Conservation (phyloP, 768 basidiomycete genomes). For the Mycena metata region DNA sequence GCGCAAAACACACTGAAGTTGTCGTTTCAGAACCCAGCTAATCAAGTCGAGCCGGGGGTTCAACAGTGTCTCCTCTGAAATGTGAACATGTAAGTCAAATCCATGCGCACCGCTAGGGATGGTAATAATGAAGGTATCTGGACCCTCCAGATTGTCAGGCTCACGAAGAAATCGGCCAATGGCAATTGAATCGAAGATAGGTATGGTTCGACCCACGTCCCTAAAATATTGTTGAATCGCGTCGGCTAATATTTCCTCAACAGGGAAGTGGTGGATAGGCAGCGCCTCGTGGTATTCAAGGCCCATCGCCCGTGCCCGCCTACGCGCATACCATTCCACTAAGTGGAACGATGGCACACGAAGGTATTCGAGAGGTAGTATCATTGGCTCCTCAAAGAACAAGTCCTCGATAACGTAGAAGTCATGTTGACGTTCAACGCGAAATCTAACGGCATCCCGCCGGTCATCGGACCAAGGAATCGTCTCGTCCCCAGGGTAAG, state of each 20-base stretch:
- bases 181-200: background rate
- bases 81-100: background rate
- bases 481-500: slow-evolving; percentile 2
- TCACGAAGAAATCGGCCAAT: background rate
- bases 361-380: too few species aligned
- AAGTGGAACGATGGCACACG: too few species aligned
- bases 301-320: too few species aligned
- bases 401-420: background rate
- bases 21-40: background rate
- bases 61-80: background rate
- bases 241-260: too few species aligned
- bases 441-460: slow-evolving; percentile 1
- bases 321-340: too few species aligned
- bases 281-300: too few species aligned
- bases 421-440: background rate
- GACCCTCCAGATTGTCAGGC: background rate
- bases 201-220: background rate
- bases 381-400: too few species aligned
- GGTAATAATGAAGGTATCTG: background rate
- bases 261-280: too few species aligned
- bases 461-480: background rate
- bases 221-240: too few species aligned
- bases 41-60: background rate
- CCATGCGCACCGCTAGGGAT: background rate
- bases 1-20: too few species aligned